Evolutionary conservation across 2,329 filamentous ascomycete genomes (phyloP), one percentile per base, ranked within the genome.

Genomic region (Claviceps spartinae): DNA sequence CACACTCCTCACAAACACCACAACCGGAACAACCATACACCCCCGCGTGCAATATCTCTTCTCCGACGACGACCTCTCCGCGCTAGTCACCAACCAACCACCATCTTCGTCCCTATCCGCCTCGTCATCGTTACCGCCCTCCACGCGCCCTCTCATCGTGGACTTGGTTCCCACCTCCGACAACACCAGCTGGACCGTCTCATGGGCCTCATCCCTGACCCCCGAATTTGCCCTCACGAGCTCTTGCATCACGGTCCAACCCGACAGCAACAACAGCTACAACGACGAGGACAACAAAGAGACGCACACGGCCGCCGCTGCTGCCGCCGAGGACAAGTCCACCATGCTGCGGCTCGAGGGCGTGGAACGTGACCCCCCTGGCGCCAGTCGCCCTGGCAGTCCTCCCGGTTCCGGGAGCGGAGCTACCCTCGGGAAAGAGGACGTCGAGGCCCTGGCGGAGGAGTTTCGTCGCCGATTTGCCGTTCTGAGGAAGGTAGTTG

Each of bases 1-100:
- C 72, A 85, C 88, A 1, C 74, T 96, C 43, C 75, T 97, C 57
- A 82, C 87, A 62, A 89, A 95, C 66, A 70, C 77, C 11, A 77
- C 80, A n/a, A 83, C 79, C 8, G 77, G 81, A 60, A 79, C 86
- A 46, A 86, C 88, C 55, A 77, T 88, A 61, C 90, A 97, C 65
- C 93, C 91, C 1, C 82, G 80, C 50, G 82, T 95, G 1, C 88
- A 91, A 70, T 97, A 97, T 70, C 78, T 97, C 62, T 97, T 98
- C 71, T 80, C 81, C 59, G 90, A 97, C 67, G 93, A 97, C 67
- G 89, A 96, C 63, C 79, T 82, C 2, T 85, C 90, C 47, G 85
- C 89, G 46, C 72, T 86, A 45, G 73, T 95, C 40, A 82, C 85
- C 2, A 79, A 64, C 51, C 54, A 58, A 11, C 61, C 64, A 55